These are phyloP conservation scores for Mycena kentingensis DNA, from an alignment of 768 basidiomycete species.

Conservation along the genomic window DNA sequence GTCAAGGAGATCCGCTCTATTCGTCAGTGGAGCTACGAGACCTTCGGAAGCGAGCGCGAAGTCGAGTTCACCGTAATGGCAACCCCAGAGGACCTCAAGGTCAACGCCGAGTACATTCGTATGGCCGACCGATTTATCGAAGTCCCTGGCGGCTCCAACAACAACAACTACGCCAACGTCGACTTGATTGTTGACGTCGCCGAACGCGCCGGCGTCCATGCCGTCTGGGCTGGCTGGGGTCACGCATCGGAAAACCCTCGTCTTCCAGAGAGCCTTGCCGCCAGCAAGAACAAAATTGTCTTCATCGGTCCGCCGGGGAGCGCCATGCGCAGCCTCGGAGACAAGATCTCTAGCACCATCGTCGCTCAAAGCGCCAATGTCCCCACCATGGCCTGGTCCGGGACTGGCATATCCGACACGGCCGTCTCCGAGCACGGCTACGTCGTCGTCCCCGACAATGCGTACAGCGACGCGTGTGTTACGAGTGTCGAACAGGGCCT, in stretches of 20 bases:
- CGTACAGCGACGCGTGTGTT: constrained; percentile 87
- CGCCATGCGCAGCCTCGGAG: constrained; percentile 97
- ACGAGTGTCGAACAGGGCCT: constrained; percentile 86
- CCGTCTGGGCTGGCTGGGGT: constrained; percentile 99
- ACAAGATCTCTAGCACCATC: constrained; percentile 99
- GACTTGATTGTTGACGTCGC: constrained; percentile 98
- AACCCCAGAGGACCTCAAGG: constrained; percentile 96
- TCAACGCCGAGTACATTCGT: constrained; percentile 99
- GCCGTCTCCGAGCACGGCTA: constrained; percentile 81
- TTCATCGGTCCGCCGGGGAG: constrained; percentile 99
- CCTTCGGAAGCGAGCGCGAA: constrained; percentile 93
- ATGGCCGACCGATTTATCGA: constrained; percentile 99
- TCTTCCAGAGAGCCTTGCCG: constrained; percentile 88
- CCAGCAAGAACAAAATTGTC: constrained; percentile 93
- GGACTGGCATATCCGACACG: constrained; percentile 90
- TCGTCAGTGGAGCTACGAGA: constrained; percentile 99
- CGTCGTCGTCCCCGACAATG: constrained; percentile 91
- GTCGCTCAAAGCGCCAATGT: constrained; percentile 96
- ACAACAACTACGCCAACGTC: constrained; percentile 99
- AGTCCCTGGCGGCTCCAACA: constrained; percentile 97
- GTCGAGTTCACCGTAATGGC: constrained; percentile 99
- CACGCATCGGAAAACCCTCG: constrained; percentile 99
- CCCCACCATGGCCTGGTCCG: constrained; percentile 99
- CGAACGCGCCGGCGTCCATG: constrained; percentile 95
- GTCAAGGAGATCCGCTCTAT: constrained; percentile 99